phyloP scores from a whole-genome alignment of 2,329 filamentous ascomycete species.

The Fonsecaea pugnacius region DNA sequence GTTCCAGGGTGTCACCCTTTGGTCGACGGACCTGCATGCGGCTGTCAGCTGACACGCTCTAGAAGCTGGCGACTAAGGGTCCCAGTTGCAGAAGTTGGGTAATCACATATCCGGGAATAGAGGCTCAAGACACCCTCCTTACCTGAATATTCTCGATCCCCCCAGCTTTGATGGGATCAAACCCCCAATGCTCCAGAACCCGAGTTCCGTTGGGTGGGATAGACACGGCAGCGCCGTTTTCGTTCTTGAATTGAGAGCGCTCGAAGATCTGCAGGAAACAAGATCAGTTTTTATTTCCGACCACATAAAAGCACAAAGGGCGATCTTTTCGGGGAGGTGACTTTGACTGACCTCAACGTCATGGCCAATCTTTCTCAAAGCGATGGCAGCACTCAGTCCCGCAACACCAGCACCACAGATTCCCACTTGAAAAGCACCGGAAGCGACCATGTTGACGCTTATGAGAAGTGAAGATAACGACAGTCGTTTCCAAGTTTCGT shows the following conservation, averaged over 20 bases:
- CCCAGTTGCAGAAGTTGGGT: not conserved
- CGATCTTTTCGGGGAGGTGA: not conserved
- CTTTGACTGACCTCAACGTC: slow-evolving; percentile 40
- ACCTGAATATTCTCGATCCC: slow-evolving; percentile 37
- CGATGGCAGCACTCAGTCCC: slow-evolving; percentile 43
- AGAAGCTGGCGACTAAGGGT: not conserved
- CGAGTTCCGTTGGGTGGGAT: slow-evolving; percentile 42
- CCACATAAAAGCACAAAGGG: not conserved
- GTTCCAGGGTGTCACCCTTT: slow-evolving; percentile 37
- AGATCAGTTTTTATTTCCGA: not conserved
- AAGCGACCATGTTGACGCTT: not conserved
- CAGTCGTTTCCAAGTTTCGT: not conserved
- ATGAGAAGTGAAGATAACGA: not conserved
- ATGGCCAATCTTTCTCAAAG: slow-evolving; percentile 42
- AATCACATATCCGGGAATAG: not conserved
- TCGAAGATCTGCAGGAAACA: slow-evolving; percentile 40
- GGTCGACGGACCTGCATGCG: slow-evolving; percentile 31
- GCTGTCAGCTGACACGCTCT: not conserved
- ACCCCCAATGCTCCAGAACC: slow-evolving; percentile 40
- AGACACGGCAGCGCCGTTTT: slow-evolving; percentile 43
- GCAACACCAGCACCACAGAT: slow-evolving; percentile 45
- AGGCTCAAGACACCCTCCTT: not conserved
- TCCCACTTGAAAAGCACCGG: slow-evolving; percentile 30
- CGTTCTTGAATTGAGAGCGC: slow-evolving; percentile 42
- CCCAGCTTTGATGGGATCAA: slow-evolving; percentile 36